Percentiles rank a stretch among this genome's conserved stretches.
These are phyloP conservation scores for Cladosporium colombiae DNA, from an alignment of 2,329 filamentous ascomycete genomes.

Conservation along the genomic window DNA sequence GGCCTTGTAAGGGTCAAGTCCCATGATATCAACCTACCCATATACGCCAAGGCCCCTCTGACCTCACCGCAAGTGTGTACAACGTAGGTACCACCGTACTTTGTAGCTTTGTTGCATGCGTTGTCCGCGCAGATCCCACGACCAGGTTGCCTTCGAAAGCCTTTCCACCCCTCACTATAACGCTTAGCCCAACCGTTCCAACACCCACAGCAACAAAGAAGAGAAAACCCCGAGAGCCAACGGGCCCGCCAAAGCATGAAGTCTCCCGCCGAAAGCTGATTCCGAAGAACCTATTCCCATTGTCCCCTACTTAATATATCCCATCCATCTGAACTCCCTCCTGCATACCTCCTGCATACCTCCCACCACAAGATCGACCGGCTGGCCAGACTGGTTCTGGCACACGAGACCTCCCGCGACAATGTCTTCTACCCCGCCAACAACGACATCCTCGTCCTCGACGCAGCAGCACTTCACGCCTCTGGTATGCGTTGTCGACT, in stretches of 20 bases:
- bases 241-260: constrained; percentile 12
- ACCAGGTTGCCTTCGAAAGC: constrained; percentile 5
- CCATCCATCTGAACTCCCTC: neutral
- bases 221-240: neutral
- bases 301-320: neutral
- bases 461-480: constrained; percentile 41
- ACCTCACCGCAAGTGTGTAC: constrained; percentile 15
- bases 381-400: neutral
- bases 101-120: constrained; percentile 6
- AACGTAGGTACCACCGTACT: neutral
- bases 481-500: constrained; percentile 55
- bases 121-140: constrained; percentile 12
- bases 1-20: neutral
- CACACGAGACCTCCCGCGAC: neutral
- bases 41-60: constrained; percentile 17
- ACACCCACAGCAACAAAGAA: neutral
- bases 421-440: neutral
- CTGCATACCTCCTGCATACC: neutral
- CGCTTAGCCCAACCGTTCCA: neutral
- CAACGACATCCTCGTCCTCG: neutral
- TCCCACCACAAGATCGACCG: neutral
- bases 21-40: constrained; percentile 4
- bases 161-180: neutral
- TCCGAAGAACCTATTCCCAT: neutral
- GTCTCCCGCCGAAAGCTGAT: constrained; percentile 20